Base-by-base conservation (phyloP, 805 yeast species). In the Schwanniomyces pseudopolymorphus region DNA sequence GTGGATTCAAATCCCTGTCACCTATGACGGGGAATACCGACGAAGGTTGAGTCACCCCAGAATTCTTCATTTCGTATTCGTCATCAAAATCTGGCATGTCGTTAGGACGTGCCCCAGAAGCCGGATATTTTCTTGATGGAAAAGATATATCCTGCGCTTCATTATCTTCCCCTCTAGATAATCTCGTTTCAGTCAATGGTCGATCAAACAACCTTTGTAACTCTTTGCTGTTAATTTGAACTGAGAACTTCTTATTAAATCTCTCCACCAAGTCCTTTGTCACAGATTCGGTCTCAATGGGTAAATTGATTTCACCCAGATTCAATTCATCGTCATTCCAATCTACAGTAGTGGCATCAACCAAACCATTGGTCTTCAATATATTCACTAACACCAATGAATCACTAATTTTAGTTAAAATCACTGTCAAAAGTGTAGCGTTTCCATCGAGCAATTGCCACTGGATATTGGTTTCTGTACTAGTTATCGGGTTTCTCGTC, bases 11-110 rank as follows among this genome's bases (percentile, higher is more conserved):
- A 56, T 82, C 87, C 10, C 69, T 57, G 26, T 72, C 76, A 0
- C 86, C 87, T 33, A 78, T 69, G 0, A 70, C 44, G 4, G 72
- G 69, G 49, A 20, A 20, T 9, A 22, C 14, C 24, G 35, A 13
- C 4, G 10, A 16, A 5, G 50, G 39, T 9, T 33, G 25, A 21
- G 45, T 39, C 10, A 51, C 35, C 5, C 21, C 45, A 7, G 28
- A 25, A 16, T 44, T 43, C 21, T 37, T 38, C 31, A 70, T 58
- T 52, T 80, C 78, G 43, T 72, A 73, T 51, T 80, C 85, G 54
- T 77, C 81, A 20, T 77, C 81, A 48, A 77, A 80, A 27, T 69
- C 78, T 1, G 84, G 84, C 59, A 77, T 70, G 52, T 73, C 78
- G 17, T 54, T 43, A 2, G 73, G 69, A 33, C 57, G 53, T 13